phyloP scores from a whole-genome alignment of 345 rosid species.

The Syzygium aqueum region DNA sequence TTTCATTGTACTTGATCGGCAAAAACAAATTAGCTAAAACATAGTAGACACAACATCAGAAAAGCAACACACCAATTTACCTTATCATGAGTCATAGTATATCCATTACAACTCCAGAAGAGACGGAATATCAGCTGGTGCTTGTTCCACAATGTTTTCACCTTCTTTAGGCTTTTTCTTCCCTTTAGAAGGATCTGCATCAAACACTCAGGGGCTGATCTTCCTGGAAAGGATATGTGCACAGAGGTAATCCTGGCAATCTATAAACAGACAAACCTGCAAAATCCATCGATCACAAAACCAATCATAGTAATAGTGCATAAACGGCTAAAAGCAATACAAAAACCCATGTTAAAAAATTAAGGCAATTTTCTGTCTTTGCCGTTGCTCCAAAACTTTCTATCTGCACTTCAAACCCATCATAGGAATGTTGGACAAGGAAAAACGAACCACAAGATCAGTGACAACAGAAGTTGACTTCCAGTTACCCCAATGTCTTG shows the following conservation, averaged over 20 bases:
- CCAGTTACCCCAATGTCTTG: constrained; percentile 80
- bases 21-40: no score
- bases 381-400: constrained; percentile 98
- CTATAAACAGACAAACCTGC: constrained; percentile 76
- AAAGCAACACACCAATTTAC: constrained; percentile 3
- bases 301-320: neutral
- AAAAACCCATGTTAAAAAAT: constrained; percentile 54
- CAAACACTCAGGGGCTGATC: constrained; percentile 82
- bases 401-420: constrained; percentile 27
- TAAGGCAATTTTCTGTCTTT: constrained; percentile 83
- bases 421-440: neutral
- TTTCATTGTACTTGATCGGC: neutral
- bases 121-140: constrained; percentile 86
- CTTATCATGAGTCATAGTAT: constrained; percentile 85
- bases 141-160: constrained; percentile 70
- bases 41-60: no score
- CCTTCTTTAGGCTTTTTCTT: constrained; percentile 92
- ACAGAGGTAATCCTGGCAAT: constrained; percentile 73
- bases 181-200: constrained; percentile 59
- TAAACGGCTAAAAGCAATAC: neutral
- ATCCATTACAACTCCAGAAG: constrained; percentile 63
- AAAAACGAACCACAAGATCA: neutral
- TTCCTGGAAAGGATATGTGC: constrained; percentile 93
- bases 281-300: constrained; percentile 5
- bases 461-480: neutral